phyloP scores from a whole-genome alignment of 2,329 filamentous ascomycete genomes.

The Fusarium lyarnte region DNA sequence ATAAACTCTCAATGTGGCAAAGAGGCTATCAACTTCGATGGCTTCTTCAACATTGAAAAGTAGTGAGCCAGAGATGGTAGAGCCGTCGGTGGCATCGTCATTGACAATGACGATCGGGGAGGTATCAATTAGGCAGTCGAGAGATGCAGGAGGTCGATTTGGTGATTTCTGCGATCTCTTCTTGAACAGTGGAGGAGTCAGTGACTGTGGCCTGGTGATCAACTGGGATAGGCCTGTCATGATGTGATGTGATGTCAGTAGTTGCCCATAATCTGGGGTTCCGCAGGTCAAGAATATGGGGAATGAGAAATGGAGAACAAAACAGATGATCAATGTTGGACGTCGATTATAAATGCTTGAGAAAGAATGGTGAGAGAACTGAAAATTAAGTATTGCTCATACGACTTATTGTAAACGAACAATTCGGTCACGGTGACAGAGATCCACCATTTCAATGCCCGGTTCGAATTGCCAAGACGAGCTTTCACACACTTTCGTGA shows the following conservation, averaged over 20 bases:
- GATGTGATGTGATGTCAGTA: neutral
- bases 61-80: slow-evolving; percentile 13
- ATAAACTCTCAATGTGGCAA: neutral
- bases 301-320: too few relatives aligned
- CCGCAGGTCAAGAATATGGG: neutral
- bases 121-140: slow-evolving; percentile 19
- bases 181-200: neutral
- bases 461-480: slow-evolving; percentile 16
- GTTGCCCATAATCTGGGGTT: neutral
- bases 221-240: slow-evolving; percentile 16
- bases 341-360: neutral
- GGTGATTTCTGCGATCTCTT: neutral
- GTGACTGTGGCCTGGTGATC: slow-evolving; percentile 7
- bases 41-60: neutral
- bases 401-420: neutral
- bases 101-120: slow-evolving; percentile 6
- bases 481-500: neutral
- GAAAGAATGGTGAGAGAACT: neutral
- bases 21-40: slow-evolving; percentile 14
- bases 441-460: neutral
- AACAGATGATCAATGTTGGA: rapidly evolving
- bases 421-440: neutral
- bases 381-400: neutral
- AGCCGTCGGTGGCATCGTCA: neutral
- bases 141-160: neutral